Base-by-base conservation (phyloP, 2,329 filamentous ascomycete genomes). In the Fusarium hainanense region DNA sequence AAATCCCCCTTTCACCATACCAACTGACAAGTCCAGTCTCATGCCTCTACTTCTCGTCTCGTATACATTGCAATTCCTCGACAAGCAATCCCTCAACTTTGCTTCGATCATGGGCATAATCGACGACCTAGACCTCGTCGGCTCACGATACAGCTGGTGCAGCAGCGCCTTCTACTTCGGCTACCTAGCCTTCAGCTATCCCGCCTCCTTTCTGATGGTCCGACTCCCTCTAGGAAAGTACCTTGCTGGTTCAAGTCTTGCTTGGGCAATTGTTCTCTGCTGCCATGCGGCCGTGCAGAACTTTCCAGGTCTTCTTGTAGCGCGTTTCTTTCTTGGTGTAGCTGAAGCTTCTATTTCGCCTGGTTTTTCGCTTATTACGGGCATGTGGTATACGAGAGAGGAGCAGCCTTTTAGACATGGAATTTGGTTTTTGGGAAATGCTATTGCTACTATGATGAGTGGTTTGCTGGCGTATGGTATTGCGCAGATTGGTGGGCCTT, bases 41-140 rank as follows among this genome's bases (percentile, higher is more conserved):
- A 49, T 73, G 47, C 71, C 71, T 1, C 40, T 74, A 2, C 61
- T 74, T 1, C 59, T 74, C 8, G 71, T 72, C 3, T 74, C 71
- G 1, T 74, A 74, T 6, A 74, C 70, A 18, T 34, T 74, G 1
- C 71, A 74, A n/a, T 74, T 74, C 8, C 71, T 74, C 10, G 71
- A 74, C 10, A 74, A 74, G 25, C 71, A 74, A 16, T 74, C 71
- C 0, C 37, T 74, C 3, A 74, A 74, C 49, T 74, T 74, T 58
- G 42, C 71, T 3, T 73, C 71, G 0, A 74, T 73, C 18, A 73
- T 73, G 71, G 71, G 71, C 5, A 70, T 74, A 11, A 73, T 74
- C 9, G 58, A 68, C 0, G 69, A 74, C 11, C 18, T 74, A 9
- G 60, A 73, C 12, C 43, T 73, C 14, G 44, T 57, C 4, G 71